Evolutionary conservation across 108 stramenopile genomes (phyloP).

Genomic region (Conticribra weissflogii): DNA sequence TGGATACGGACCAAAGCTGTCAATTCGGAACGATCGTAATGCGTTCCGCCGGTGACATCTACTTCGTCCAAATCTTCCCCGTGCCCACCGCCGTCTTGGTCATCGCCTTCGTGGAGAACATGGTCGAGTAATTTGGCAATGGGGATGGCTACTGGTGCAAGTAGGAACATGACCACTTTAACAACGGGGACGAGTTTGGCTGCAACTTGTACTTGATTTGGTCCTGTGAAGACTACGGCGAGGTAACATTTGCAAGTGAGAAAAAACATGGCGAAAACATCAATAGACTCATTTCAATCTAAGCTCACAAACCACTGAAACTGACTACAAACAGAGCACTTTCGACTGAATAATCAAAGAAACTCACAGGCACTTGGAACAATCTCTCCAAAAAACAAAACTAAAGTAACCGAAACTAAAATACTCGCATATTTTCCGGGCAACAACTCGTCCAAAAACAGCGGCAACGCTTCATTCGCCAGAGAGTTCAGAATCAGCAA

Average conservation of each 20-base stretch:
- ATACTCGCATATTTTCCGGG: constrained; percentile 83
- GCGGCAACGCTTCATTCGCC: constrained; percentile 93
- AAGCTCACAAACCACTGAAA: too few species aligned
- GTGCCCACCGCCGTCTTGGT: constrained; percentile 25
- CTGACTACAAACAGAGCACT: constrained; percentile 64
- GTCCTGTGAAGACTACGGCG: constrained; percentile 97
- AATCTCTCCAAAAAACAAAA: constrained; percentile 83
- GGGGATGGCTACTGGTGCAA: constrained; percentile 88
- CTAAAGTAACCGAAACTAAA: constrained; percentile 85
- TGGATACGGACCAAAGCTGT: constrained; percentile 45
- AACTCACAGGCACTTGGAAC: constrained; percentile 32
- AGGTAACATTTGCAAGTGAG: too few species aligned
- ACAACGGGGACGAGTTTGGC: constrained; percentile 80
- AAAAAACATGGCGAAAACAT: too few species aligned
- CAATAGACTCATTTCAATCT: too few species aligned
- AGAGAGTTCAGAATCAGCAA: constrained; percentile 92
- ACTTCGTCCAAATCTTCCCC: constrained; percentile 27
- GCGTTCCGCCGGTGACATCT: constrained; percentile 40
- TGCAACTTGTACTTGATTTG: constrained; percentile 87
- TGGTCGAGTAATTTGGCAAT: constrained; percentile 86
- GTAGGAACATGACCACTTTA: constrained; percentile 69
- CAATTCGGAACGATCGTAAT: constrained; percentile 42
- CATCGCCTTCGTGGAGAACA: constrained; percentile 68
- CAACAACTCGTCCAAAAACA: constrained; percentile 92
- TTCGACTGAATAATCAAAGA: constrained; percentile 68